These are phyloP conservation scores for Rhynchosporium graminicola DNA, from an alignment of 2,329 filamentous ascomycete species.

Conservation along the genomic window DNA sequence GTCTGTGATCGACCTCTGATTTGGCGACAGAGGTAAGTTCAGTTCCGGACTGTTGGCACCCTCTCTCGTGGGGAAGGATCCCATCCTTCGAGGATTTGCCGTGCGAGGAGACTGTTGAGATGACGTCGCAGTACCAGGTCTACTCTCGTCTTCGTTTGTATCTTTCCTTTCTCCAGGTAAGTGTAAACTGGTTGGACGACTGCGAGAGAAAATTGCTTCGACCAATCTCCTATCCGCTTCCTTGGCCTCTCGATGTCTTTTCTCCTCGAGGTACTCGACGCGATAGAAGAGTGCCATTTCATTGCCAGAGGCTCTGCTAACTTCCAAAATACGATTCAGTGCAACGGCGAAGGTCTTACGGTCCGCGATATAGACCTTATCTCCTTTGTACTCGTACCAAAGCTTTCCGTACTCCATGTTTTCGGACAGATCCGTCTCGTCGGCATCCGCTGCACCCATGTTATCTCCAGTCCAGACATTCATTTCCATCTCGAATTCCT, in stretches of 20 bases:
- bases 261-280: neutral
- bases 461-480: neutral
- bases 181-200: neutral
- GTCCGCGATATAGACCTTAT: neutral
- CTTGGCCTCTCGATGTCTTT: neutral
- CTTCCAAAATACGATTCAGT: neutral
- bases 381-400: neutral
- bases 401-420: neutral
- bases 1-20: neutral
- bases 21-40: neutral
- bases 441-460: neutral
- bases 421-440: too few species aligned
- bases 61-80: neutral
- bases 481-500: neutral
- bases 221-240: neutral
- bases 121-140: neutral
- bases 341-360: neutral
- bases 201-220: too few species aligned
- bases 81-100: neutral
- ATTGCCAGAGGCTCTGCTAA: neutral
- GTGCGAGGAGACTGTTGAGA: constrained; percentile 4
- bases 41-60: neutral
- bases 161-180: neutral
- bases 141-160: neutral
- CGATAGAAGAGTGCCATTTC: neutral